phyloP scores from a whole-genome alignment of 306 rosid genomes.

The Lotus japonicus region DNA sequence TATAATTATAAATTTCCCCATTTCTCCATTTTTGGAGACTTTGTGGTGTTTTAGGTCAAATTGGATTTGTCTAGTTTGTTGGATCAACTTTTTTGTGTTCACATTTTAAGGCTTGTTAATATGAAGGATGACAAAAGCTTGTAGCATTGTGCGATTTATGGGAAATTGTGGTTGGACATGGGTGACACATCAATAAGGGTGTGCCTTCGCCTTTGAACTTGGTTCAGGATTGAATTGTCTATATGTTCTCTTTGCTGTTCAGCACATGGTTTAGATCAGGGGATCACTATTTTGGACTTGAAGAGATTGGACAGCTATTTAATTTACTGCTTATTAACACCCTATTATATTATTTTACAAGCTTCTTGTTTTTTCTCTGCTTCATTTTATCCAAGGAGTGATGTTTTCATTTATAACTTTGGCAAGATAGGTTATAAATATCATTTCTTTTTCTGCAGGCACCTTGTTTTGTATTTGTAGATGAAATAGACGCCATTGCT shows the following conservation, averaged over 20 bases:
- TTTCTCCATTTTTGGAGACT: too few relatives aligned
- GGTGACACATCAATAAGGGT: background rate
- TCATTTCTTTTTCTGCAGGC: slow-evolving; percentile 44
- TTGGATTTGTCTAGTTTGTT: too few relatives aligned
- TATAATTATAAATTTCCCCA: too few relatives aligned
- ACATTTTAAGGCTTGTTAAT: background rate
- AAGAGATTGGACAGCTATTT: background rate
- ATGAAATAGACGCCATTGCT: slow-evolving; percentile 98
- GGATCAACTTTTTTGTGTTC: too few relatives aligned
- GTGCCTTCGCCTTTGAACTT: background rate
- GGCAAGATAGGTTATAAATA: slow-evolving; percentile 3
- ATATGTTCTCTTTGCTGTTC: background rate
- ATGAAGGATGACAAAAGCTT: background rate
- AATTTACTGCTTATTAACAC: background rate
- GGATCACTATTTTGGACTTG: background rate
- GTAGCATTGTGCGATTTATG: background rate
- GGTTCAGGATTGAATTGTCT: background rate
- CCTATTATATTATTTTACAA: background rate
- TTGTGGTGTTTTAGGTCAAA: too few relatives aligned
- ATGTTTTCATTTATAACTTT: background rate
- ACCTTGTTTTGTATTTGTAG: slow-evolving; percentile 90
- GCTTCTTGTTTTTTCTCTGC: background rate
- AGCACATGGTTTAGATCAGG: background rate
- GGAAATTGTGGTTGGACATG: background rate
- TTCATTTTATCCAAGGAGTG: background rate